These are phyloP conservation scores for Leucocoprinus sp. DNA, from an alignment of 768 basidiomycete genomes.

Conservation along the genomic window DNA sequence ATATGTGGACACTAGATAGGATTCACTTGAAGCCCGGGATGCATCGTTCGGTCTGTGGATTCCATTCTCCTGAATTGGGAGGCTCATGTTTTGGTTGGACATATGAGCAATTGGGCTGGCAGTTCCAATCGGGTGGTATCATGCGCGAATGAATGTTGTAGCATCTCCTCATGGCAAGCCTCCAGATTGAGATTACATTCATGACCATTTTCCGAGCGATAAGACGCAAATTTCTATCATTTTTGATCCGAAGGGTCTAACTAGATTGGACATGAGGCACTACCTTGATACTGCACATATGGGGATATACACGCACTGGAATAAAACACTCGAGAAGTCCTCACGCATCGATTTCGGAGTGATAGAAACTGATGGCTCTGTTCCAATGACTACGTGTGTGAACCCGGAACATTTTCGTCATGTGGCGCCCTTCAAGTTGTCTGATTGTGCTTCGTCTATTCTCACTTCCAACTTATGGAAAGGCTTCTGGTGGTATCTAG, in stretches of 20 bases:
- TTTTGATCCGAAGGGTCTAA: too few species aligned
- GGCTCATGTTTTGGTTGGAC: conserved; percentile 30
- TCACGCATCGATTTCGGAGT: not conserved
- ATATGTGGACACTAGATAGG: conserved; percentile 28
- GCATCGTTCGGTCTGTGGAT: conserved; percentile 29
- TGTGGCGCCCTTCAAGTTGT: not conserved
- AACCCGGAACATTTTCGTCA: not conserved
- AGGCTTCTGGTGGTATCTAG: conserved; percentile 5
- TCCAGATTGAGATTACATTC: not conserved
- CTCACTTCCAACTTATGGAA: conserved; percentile 1
- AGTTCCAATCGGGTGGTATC: conserved; percentile 22
- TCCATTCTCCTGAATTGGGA: conserved; percentile 21
- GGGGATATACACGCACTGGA: not conserved
- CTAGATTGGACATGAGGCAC: too few species aligned
- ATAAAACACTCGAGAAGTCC: not conserved
- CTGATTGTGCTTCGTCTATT: not conserved
- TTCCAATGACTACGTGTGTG: conserved; percentile 3
- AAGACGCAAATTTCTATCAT: too few species aligned
- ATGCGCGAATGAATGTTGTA: conserved; percentile 5
- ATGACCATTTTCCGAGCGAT: not conserved
- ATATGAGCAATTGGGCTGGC: conserved; percentile 29
- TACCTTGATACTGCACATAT: not conserved
- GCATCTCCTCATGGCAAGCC: not conserved
- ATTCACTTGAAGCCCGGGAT: conserved; percentile 31
- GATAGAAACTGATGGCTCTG: not conserved